Evolutionary conservation across 768 basidiomycete genomes (phyloP).

Genomic region (Hypholoma fasciculare): DNA sequence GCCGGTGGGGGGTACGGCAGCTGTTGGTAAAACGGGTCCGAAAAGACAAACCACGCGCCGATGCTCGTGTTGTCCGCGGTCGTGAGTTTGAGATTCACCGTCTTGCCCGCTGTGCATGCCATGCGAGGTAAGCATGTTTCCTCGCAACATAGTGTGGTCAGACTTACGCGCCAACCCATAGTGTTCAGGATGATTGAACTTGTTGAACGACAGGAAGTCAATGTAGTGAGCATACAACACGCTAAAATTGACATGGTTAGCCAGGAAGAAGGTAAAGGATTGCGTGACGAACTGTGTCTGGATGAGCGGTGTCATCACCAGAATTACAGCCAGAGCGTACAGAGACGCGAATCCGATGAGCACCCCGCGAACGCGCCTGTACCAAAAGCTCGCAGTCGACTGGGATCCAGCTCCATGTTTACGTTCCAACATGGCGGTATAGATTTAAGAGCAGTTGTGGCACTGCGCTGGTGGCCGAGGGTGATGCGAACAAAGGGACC

Average conservation of each 20-base stretch:
- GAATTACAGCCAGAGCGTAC: constrained; percentile 23
- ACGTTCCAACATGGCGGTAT: constrained; percentile 15
- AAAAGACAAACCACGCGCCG: constrained; percentile 69
- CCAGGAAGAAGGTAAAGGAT: not conserved
- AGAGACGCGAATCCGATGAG: constrained; percentile 13
- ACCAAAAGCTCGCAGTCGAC: not conserved
- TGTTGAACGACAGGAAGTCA: constrained; percentile 32
- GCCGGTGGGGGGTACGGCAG: constrained; percentile 32
- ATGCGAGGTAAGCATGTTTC: not conserved
- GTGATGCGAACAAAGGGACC: not conserved
- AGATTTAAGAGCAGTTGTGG: constrained; percentile 7
- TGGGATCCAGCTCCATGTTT: not conserved
- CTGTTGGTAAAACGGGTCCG: constrained; percentile 47
- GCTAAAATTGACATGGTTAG: constrained; percentile 17
- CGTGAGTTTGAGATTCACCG: constrained; percentile 55
- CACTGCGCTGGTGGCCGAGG: not conserved
- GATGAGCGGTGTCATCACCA: constrained; percentile 37
- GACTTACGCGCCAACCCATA: constrained; percentile 43
- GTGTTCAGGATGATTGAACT: constrained; percentile 39
- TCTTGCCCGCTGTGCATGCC: constrained; percentile 51
- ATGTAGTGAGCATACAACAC: constrained; percentile 40
- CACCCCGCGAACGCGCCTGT: constrained; percentile 12
- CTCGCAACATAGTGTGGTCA: not conserved
- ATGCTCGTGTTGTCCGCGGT: constrained; percentile 63
- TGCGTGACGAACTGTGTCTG: constrained; percentile 35